Percentiles rank a stretch among this genome's conserved stretches.
Evolutionary conservation across 805 yeast species (phyloP).

Genomic region (Maudiozyma pseudohumilis): DNA sequence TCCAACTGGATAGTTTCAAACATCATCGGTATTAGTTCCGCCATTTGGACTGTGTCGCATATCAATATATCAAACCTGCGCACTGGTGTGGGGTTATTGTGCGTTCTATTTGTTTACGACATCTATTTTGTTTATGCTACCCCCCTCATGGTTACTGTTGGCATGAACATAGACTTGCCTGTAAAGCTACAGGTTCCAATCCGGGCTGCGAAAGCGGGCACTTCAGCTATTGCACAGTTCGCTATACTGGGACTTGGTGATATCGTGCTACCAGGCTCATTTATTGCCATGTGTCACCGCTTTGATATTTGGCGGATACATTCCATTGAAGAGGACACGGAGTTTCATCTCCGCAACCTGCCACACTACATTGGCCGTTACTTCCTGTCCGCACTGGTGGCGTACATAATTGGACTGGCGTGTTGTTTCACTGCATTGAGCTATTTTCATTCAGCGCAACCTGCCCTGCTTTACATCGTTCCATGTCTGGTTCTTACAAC

Average conservation of each 20-base stretch:
- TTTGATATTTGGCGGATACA: conserved; percentile 41
- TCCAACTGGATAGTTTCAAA: conserved; percentile 41
- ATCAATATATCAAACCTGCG: conserved; percentile 36
- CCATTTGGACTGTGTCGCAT: conserved; percentile 35
- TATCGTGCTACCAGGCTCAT: conserved; percentile 49
- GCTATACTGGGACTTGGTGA: conserved; percentile 54
- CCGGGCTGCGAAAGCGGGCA: background rate
- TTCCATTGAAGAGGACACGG: conserved; percentile 21
- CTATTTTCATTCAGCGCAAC: conserved; percentile 43
- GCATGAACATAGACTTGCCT: conserved; percentile 45
- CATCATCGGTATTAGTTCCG: conserved; percentile 33
- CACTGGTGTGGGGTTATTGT: conserved; percentile 37
- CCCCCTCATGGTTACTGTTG: conserved; percentile 53
- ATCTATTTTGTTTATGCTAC: conserved; percentile 58
- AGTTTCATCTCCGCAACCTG: conserved; percentile 32
- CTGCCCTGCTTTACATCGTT: conserved; percentile 55
- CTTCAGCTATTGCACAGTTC: conserved; percentile 13
- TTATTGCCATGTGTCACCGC: conserved; percentile 43
- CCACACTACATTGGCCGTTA: conserved; percentile 33
- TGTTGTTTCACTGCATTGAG: conserved; percentile 35
- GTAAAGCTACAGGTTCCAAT: conserved; percentile 21
- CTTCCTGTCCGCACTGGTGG: conserved; percentile 36
- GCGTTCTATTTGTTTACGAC: conserved; percentile 50
- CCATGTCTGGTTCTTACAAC: conserved; percentile 37
- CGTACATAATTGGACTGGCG: conserved; percentile 40